A percentile compares a stretch with the other conserved stretches of the same genome.
These are phyloP conservation scores for Trypanosoma platydactyli DNA, from an alignment of 208 protist species.

Conservation along the genomic window DNA sequence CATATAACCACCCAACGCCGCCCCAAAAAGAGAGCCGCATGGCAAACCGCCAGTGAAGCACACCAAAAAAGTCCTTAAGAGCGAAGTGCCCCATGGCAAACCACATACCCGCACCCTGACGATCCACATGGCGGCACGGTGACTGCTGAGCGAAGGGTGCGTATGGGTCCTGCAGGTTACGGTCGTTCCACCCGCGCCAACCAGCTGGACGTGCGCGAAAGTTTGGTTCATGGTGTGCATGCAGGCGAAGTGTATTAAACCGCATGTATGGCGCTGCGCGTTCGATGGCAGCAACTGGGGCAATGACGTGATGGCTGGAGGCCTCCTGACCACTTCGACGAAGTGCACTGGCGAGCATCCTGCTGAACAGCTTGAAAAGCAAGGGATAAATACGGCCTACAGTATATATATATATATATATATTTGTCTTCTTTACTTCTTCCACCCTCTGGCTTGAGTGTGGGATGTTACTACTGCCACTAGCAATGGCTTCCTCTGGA, in stretches of 20 bases:
- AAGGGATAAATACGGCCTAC: background rate
- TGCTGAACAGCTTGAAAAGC: background rate
- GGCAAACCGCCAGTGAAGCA: constrained; percentile 69
- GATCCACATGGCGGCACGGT: constrained; percentile 73
- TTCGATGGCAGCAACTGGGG: constrained; percentile 62
- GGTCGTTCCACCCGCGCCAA: constrained; percentile 80
- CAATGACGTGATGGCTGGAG: constrained; percentile 36
- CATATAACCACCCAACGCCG: constrained; percentile 40
- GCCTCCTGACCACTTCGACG: constrained; percentile 45
- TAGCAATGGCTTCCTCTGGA: background rate
- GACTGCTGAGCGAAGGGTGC: constrained; percentile 64
- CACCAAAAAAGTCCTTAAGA: constrained; percentile 78
- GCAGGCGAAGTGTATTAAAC: constrained; percentile 75
- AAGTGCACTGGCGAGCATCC: constrained; percentile 73
- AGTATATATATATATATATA: constrained; percentile 8
- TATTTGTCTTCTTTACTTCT: constrained; percentile 4
- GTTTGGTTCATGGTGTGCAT: constrained; percentile 75
- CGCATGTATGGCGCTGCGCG: constrained; percentile 69
- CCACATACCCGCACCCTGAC: constrained; percentile 59
- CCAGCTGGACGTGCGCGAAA: constrained; percentile 70
- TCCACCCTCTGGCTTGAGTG: background rate
- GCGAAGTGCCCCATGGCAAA: constrained; percentile 85
- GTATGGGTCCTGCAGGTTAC: constrained; percentile 67
- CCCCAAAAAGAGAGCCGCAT: constrained; percentile 60
- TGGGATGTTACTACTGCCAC: background rate